These are phyloP conservation scores for Daldinia eschscholtzii DNA, from an alignment of 2,329 filamentous ascomycete genomes.

Conservation along the genomic window DNA sequence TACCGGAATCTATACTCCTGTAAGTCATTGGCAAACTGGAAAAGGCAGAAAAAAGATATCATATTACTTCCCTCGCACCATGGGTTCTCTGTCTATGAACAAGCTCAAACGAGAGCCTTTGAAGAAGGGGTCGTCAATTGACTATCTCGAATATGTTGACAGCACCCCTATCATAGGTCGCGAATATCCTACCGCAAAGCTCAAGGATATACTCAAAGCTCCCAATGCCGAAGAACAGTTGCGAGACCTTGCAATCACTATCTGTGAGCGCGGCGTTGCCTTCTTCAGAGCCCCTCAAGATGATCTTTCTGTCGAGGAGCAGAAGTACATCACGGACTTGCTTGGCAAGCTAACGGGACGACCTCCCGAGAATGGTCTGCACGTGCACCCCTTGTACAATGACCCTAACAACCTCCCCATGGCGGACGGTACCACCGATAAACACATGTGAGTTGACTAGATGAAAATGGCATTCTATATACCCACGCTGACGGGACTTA, in stretches of 20 bases:
- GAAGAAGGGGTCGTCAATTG: conserved; percentile 49
- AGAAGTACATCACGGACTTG: conserved; percentile 52
- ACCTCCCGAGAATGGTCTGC: conserved; percentile 50
- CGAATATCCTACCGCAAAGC: conserved; percentile 51
- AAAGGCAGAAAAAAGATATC: neutral
- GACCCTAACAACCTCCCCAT: conserved; percentile 55
- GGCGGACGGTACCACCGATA: conserved; percentile 55
- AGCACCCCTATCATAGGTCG: conserved; percentile 53
- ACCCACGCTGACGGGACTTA: conserved; percentile 8
- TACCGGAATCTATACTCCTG: conserved; percentile 8
- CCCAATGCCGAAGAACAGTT: conserved; percentile 51
- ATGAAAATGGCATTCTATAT: neutral
- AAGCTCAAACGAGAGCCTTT: conserved; percentile 45
- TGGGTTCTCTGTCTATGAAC: conserved; percentile 27
- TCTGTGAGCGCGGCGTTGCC: conserved; percentile 53
- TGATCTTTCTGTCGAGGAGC: conserved; percentile 52
- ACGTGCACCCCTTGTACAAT: conserved; percentile 53
- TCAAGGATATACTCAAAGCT: conserved; percentile 51
- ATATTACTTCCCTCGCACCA: conserved; percentile 1
- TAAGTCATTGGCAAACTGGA: neutral
- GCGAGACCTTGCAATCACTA: conserved; percentile 53
- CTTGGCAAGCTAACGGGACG: conserved; percentile 52
- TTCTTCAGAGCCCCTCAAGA: conserved; percentile 52
- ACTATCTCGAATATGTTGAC: conserved; percentile 51
- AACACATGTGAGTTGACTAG: conserved; percentile 51